Evolutionary conservation across 441 rosid species (phyloP), one percentile per base, ranked within the genome.

Genomic region (Mallotus repandus): DNA sequence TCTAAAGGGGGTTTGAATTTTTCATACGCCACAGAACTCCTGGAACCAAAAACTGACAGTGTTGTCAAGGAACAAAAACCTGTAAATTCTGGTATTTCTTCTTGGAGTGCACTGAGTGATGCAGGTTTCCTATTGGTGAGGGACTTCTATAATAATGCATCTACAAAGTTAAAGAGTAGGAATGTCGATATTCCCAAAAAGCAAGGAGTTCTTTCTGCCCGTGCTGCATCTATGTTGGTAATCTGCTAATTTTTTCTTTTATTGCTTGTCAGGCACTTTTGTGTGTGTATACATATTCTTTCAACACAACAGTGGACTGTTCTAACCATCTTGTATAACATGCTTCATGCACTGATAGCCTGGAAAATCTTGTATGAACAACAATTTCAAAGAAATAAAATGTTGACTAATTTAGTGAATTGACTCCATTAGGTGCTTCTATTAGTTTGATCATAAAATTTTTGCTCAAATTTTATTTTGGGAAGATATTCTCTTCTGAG

Each of bases 141-240:
- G 86, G 93, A 81, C 60, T 74, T 89, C 45, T 81, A 81, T 78
- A 84, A 79, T 78, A 78, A 78, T 72, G 92, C 91, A 35, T 88
- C 96, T 72, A 73, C 83, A 29, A 70, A 81, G 46, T 75, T 91
- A 65, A 85, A 85, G 80, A 85, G 88, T 68, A 90, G 83, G 83
- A 83, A 77, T 76, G 81, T 83, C 74, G 95, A 86, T 75, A 76
- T 74, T 73, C 81, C 81, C 58, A 89, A 90, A 85, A 86, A 84
- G 84, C 91, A 90, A 75, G 94, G 95, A 78, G 77, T 88, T 77
- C 85, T 95, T 79, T 88, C 98, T 60, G 84, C 80, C 72, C 98
- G 98, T 75, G 96, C 97, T 62, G 96, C 99, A 55, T 95, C 96
- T 61, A 92, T 95, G 99, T 85, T 95, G 92, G 99, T 95, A 91